Percentiles rank a stretch among this genome's conserved stretches.
Conservation (phyloP, 2,329 filamentous ascomycete species). For the Cryphonectria parasitica region DNA sequence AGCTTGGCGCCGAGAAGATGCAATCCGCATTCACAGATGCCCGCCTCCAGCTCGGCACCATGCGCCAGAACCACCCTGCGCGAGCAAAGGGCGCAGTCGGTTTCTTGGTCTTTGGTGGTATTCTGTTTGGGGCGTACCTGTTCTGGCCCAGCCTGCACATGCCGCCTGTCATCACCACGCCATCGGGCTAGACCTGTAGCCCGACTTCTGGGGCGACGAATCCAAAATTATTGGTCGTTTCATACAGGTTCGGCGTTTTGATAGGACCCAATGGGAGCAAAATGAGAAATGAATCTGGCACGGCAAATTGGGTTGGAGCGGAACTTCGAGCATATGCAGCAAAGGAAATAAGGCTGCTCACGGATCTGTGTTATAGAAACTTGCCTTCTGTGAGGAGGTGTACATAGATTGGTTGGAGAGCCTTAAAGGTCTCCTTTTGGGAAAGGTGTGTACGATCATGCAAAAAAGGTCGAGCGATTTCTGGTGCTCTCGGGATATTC, state of each 20-base stretch:
- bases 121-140: constrained; percentile 24
- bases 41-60: constrained; percentile 25
- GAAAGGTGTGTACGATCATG: not conserved
- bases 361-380: constrained; percentile 4
- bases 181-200: constrained; percentile 17
- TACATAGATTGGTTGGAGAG: not conserved
- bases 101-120: constrained; percentile 22
- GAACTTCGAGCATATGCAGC: not conserved
- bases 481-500: not conserved
- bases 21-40: constrained; percentile 28
- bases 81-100: constrained; percentile 28
- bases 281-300: not conserved
- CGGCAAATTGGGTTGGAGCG: not conserved
- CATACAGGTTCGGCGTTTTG: constrained; percentile 21
- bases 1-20: constrained; percentile 30
- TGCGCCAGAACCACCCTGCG: constrained; percentile 30
- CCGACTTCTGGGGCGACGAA: no score
- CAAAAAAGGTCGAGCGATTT: not conserved
- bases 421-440: not conserved
- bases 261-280: not conserved
- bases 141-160: constrained; percentile 30
- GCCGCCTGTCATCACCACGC: constrained; percentile 19
- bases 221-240: constrained; percentile 5
- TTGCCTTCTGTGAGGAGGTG: not conserved
- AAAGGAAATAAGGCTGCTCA: not conserved